Percentiles rank a stretch among this genome's conserved stretches.
Conservation (phyloP, 352 stramenopile species). For the Phytopythium sindhum region DNA sequence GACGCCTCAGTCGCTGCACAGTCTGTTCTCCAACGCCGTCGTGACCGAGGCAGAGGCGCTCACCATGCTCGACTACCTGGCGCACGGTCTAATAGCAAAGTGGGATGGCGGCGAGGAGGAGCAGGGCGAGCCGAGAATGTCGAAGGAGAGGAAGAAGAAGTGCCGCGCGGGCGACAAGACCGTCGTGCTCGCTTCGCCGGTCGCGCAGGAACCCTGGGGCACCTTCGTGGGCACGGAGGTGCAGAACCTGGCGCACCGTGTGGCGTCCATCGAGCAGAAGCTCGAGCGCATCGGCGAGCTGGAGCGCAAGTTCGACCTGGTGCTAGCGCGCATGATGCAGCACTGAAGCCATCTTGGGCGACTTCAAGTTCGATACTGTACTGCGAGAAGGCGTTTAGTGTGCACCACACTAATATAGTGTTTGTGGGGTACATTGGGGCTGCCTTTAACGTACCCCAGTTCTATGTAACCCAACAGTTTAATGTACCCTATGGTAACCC, state of each 20-base stretch:
- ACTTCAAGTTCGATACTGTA: too few species aligned
- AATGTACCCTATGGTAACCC: too few species aligned
- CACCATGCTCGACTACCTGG: conserved; percentile 19
- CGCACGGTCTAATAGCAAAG: conserved; percentile 12
- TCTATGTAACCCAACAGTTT: too few species aligned
- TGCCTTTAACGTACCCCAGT: too few species aligned
- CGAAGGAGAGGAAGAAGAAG: background rate
- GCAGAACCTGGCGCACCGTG: conserved; percentile 2
- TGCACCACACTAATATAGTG: too few species aligned
- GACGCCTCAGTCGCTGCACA: conserved; percentile 10
- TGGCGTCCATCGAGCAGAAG: background rate
- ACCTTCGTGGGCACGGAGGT: background rate
- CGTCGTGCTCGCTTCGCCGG: background rate
- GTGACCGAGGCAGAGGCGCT: conserved; percentile 12
- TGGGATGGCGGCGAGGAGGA: background rate
- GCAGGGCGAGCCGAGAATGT: background rate
- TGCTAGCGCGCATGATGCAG: background rate
- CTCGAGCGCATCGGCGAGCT: background rate
- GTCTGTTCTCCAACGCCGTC: conserved; percentile 16
- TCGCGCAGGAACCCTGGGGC: background rate
- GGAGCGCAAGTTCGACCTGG: background rate
- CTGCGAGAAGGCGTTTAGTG: too few species aligned
- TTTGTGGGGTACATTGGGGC: too few species aligned
- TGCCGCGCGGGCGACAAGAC: background rate
- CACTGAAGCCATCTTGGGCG: too few species aligned